Evolutionary conservation across 2,329 filamentous ascomycete genomes (phyloP).

Genomic region (Colletotrichum costaricense): DNA sequence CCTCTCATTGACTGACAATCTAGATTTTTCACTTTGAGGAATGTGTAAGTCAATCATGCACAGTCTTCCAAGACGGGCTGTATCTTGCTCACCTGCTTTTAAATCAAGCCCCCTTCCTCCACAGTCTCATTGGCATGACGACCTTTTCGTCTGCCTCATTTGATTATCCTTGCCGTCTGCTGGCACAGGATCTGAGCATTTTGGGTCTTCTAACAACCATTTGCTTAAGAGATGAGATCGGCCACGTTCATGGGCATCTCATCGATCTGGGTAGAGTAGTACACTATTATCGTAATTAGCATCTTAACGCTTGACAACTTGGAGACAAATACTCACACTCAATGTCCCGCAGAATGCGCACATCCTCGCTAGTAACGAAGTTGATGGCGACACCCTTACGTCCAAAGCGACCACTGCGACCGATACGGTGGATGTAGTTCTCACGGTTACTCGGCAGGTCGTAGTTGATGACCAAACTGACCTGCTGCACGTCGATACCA

Average conservation of each 20-base stretch:
- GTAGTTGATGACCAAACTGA: conserved; percentile 98
- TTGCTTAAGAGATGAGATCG: conserved; percentile 63
- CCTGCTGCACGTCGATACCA: conserved; percentile 98
- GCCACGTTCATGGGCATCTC: conserved; percentile 98
- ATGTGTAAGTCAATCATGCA: not conserved
- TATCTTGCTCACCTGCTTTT: conserved; percentile 24
- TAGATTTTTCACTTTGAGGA: not conserved
- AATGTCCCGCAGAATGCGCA: conserved; percentile 96
- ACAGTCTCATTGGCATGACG: conserved; percentile 27
- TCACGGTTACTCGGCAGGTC: conserved; percentile 98
- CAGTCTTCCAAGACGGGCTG: not conserved
- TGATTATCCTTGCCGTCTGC: not conserved
- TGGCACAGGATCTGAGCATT: not conserved
- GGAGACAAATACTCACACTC: conserved; percentile 72
- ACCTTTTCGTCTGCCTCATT: conserved; percentile 15
- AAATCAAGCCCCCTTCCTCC: conserved; percentile 37
- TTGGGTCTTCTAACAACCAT: not conserved
- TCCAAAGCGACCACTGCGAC: conserved; percentile 93
- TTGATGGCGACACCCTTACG: conserved; percentile 99
- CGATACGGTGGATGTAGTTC: conserved; percentile 99
- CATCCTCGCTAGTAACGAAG: conserved; percentile 98
- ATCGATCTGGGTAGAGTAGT: conserved; percentile 96
- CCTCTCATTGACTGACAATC: conserved; percentile 9
- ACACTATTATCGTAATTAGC: conserved; percentile 68
- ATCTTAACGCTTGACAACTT: not conserved